Base-by-base conservation (phyloP, 129 eudicot species). In the Mikania micrantha region DNA sequence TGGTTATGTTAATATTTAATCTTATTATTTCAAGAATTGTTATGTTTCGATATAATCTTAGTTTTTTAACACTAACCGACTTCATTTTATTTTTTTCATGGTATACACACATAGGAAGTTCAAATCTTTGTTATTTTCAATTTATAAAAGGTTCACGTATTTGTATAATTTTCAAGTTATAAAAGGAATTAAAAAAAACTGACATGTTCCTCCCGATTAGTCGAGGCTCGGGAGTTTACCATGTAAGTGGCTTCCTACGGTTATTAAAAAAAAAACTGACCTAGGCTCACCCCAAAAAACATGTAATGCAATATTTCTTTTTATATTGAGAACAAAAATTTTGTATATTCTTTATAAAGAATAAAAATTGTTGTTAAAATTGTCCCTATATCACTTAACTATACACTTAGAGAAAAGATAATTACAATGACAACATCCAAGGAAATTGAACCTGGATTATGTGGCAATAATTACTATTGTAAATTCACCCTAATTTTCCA, bases 401-500 rank as follows among this genome's bases (percentile, higher is more conserved):
- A 74, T 74, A 65, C 72, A 74, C 25, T 47, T 47, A 38, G 22
- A 49, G 25, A 16, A 15, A 53, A 73, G 31, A 73, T 50, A 63
- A 73, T 36, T 49, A 64, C 42, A 73, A 32, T 24, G 57, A 27
- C 31, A 70, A 70, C 9, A 70, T 57, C 57, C 32, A 56, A 29
- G 57, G 9, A 58, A n/a, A 40, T 44, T 7, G 60, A 59, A 42
- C 67, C 54, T 8, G 68, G 24, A 42, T 25, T 16, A 25, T 29
- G 66, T 17, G 47, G 60, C 19, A 22, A 15, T 35, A 28, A 50
- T 45, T 60, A 47, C 21, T 21, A 27, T 62, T 10, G 27, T n/a
- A 36, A 50, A 6, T 73, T 83, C 70, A 85, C 17, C 87, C 76
- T 57, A 83, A 77, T 69, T 87, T 91, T 16, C 97, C 88, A 9